Evolutionary conservation across 768 basidiomycete genomes (phyloP).

Genomic region (Tricholoma matsutake): DNA sequence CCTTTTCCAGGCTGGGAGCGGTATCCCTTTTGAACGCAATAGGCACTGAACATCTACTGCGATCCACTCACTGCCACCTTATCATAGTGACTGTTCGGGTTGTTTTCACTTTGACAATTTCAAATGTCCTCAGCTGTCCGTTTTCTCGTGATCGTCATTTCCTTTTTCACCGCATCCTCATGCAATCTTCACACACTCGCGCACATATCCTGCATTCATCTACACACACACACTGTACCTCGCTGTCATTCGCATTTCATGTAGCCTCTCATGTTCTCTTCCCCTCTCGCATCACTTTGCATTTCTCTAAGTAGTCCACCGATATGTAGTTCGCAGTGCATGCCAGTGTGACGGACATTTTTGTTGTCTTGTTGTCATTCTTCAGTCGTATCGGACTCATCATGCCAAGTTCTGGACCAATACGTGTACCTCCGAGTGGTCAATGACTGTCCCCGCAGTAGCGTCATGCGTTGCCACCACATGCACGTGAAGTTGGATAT

Average conservation of each 20-base stretch:
- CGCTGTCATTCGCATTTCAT: not conserved
- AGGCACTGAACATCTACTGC: not conserved
- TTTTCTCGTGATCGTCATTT: not conserved
- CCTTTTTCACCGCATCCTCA: not conserved
- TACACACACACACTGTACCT: not conserved
- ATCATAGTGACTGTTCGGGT: not conserved
- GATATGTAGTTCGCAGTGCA: not conserved
- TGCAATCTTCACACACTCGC: not conserved
- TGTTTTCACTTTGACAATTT: not conserved
- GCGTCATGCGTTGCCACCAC: not conserved
- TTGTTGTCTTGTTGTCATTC: not conserved
- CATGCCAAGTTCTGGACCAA: not conserved
- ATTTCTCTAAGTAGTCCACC: not conserved
- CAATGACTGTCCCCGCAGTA: not conserved
- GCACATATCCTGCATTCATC: not conserved
- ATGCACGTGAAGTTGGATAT: too few species aligned
- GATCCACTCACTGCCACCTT: not conserved
- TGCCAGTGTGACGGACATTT: not conserved
- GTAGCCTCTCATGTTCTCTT: not conserved
- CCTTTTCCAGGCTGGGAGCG: conserved; percentile 44
- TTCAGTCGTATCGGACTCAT: not conserved
- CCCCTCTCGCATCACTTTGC: not conserved
- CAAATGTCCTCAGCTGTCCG: not conserved
- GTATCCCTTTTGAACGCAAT: conserved; percentile 21
- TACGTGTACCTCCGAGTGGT: not conserved